phyloP scores from a whole-genome alignment of 495 filamentous ascomycete genomes.

The Talaromyces adpressus region DNA sequence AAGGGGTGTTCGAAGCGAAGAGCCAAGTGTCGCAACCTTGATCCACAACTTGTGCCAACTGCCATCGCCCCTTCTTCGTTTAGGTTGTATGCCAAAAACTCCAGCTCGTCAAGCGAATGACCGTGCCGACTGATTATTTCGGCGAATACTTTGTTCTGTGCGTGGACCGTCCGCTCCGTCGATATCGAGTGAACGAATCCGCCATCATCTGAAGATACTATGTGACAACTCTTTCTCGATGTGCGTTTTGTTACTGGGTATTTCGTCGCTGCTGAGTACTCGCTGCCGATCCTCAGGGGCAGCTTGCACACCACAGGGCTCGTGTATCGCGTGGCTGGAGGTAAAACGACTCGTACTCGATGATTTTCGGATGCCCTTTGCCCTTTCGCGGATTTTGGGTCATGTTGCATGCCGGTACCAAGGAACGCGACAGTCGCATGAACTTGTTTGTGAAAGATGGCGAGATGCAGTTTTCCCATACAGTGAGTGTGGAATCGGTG shows the following conservation, averaged over 20 bases:
- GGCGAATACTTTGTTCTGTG: conserved; percentile 21
- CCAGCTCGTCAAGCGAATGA: conserved; percentile 17
- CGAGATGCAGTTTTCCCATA: conserved; percentile 21
- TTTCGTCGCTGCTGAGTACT: not conserved
- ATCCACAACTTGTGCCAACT: conserved; percentile 16
- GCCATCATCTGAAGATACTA: not conserved
- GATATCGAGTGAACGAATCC: not conserved
- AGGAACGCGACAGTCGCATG: conserved; percentile 25
- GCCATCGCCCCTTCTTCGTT: conserved; percentile 18
- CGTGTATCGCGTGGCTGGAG: not conserved
- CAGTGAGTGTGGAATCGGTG: conserved; percentile 22
- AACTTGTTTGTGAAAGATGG: conserved; percentile 26
- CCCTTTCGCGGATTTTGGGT: not conserved
- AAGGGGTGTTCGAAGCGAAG: conserved; percentile 32
- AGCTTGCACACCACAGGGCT: not conserved
- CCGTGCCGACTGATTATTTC: conserved; percentile 19
- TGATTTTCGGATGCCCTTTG: not conserved
- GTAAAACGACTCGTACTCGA: not conserved
- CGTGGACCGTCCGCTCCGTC: conserved; percentile 13
- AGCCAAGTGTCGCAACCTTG: conserved; percentile 23
- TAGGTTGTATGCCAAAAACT: conserved; percentile 27
- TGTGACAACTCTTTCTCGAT: not conserved
- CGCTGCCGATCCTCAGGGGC: not conserved
- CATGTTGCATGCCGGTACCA: conserved; percentile 17
- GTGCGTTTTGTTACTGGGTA: not conserved